phyloP scores from a whole-genome alignment of 495 filamentous ascomycete species.

The Tuber aestivum region DNA sequence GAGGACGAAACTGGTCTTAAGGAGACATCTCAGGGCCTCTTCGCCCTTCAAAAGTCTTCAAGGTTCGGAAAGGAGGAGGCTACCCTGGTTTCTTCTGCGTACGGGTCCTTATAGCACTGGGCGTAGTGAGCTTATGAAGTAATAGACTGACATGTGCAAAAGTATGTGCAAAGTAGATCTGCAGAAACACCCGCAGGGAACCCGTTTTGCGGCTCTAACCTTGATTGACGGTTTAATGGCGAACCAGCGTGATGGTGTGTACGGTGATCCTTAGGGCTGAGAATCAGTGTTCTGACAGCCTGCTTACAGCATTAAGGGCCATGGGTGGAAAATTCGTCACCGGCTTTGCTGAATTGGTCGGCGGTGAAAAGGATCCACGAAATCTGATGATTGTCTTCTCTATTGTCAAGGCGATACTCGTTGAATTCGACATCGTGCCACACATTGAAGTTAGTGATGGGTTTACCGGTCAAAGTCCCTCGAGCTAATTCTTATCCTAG shows the following conservation, averaged over 20 bases:
- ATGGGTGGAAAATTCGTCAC: slow-evolving; percentile 58
- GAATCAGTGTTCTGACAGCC: slow-evolving; percentile 25
- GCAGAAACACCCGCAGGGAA: slow-evolving; percentile 58
- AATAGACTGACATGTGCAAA: slow-evolving; percentile 9
- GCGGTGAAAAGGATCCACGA: slow-evolving; percentile 69
- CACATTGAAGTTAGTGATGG: slow-evolving; percentile 54
- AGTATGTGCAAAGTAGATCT: slow-evolving; percentile 46
- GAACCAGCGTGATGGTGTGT: slow-evolving; percentile 56
- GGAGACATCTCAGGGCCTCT: slow-evolving; percentile 40
- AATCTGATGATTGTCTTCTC: slow-evolving; percentile 77
- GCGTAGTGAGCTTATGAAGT: not conserved
- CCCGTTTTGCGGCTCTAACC: slow-evolving; percentile 59
- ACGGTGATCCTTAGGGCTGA: not conserved
- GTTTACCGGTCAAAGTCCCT: not conserved
- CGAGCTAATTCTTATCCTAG: slow-evolving; percentile 40
- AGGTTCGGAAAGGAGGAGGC: slow-evolving; percentile 52
- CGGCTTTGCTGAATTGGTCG: slow-evolving; percentile 61
- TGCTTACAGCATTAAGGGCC: slow-evolving; percentile 48
- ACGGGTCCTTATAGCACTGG: not conserved
- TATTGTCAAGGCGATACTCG: slow-evolving; percentile 62
- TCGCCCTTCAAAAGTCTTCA: slow-evolving; percentile 52
- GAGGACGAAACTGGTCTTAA: slow-evolving; percentile 50
- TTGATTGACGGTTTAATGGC: slow-evolving; percentile 62
- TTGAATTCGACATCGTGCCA: slow-evolving; percentile 63
- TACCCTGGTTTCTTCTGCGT: slow-evolving; percentile 44